A percentile compares a stretch with the other conserved stretches of the same genome.
These are phyloP conservation scores for Cordyceps cateniannulata DNA, from an alignment of 2,329 filamentous ascomycete species.

Conservation along the genomic window DNA sequence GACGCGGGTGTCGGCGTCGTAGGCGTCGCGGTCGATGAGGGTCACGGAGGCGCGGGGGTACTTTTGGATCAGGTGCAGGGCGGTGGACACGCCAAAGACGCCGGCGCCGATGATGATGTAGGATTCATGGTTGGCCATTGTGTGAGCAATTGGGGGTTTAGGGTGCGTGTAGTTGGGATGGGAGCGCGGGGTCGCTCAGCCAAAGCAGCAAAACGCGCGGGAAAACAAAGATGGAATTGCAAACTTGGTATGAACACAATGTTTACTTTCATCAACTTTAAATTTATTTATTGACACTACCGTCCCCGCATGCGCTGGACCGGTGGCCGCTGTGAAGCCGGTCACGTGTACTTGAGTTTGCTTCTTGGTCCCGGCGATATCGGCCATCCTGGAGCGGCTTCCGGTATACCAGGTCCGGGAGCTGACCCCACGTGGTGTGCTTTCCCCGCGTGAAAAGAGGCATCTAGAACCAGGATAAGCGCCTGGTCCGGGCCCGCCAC, in stretches of 20 bases:
- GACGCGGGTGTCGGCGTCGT: constrained; percentile 38
- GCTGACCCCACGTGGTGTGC: background rate
- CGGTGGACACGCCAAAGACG: constrained; percentile 59
- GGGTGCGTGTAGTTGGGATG: background rate
- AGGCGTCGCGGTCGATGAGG: constrained; percentile 50
- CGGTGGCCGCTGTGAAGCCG: constrained; percentile 5
- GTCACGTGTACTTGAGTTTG: constrained; percentile 5
- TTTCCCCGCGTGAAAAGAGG: background rate
- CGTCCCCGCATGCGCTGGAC: background rate
- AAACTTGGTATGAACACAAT: background rate
- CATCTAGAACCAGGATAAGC: background rate
- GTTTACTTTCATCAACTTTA: background rate
- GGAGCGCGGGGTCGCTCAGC: background rate
- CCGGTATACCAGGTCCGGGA: constrained; percentile 1
- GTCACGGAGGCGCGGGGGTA: constrained; percentile 45
- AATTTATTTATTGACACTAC: background rate
- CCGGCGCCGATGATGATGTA: constrained; percentile 59
- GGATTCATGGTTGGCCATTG: constrained; percentile 20
- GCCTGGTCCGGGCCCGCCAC: background rate
- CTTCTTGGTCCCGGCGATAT: background rate
- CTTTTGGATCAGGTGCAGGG: constrained; percentile 51
- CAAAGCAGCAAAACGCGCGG: background rate
- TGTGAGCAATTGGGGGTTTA: background rate
- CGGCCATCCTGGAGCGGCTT: constrained; percentile 1
- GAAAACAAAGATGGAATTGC: background rate